Evolutionary conservation across 495 filamentous ascomycete species (phyloP), one percentile per base, ranked within the genome.

Genomic region (Aspergillus conjunctus): DNA sequence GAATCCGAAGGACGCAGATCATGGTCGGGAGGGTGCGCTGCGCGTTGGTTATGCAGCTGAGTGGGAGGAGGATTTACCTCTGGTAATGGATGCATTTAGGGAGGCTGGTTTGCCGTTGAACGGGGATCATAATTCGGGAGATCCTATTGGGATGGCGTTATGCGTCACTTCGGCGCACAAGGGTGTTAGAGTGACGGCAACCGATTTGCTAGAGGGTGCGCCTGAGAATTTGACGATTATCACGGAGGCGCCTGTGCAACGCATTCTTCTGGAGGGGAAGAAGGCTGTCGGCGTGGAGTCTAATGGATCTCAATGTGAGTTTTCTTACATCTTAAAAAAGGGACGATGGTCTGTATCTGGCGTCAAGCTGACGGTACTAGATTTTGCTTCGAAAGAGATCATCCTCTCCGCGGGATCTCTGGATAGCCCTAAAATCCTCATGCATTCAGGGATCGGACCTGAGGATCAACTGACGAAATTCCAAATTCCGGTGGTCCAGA

Each of bases 371-470:
- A 26, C 26, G 5, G 26, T 26, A 26, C 15, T 49, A 70, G 71
- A 75, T 58, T 53, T 68, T 26, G 80, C 84, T 20, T 74, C 71
- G 20, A 77, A 80, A 56, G 86, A 89, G 50, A 78, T 87, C 33
- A 81, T 88, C 49, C 68, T 90, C 9, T 79, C 77, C 0, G 78
- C 78, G 15, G 87, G 87, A 9, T 71, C 85, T 1, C 72, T 87
- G 21, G 79, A 88, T 66, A 73, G 72, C 12, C 87, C 87, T 3
- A 80, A 83, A 44, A 78, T 88, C 52, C 75, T 89, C 0, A 84
- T 87, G 80, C 83, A 86, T 57, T 86, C 83, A 0, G 87, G 87
- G 11, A 83, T 90, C 56, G 87, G 87, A 0, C 83, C 86, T 0
- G 66, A 68, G 11, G 62, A 70, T 0, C 77, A 87, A 30, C 79